Base-by-base conservation (phyloP, 192 early-diverging fungal species). In the Rhizophagus clarus region DNA sequence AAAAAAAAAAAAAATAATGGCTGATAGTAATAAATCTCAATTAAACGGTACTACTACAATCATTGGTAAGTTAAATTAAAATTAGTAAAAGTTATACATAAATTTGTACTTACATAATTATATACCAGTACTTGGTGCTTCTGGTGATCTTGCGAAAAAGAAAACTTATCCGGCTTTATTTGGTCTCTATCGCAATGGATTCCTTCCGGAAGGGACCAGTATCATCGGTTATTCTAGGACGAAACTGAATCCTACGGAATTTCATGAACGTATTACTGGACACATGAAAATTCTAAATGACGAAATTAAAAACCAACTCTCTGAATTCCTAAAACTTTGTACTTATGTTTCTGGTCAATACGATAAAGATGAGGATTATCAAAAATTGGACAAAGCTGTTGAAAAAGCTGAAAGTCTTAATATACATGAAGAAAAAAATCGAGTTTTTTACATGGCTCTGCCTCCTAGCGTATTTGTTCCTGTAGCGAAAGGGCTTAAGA, bases 101-200 rank as follows among this genome's bases (percentile, higher is more conserved):
- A 31, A 3, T 6, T 5, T 7, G 37, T 2, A 56, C 5, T 56
- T 71, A n/a, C 70, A 45, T 69, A 10, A 40, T 2, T 64, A 11
- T 61, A 11, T 37, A 17, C 51, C 66, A 91, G 94, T 96, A 15
- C 90, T 96, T 74, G 95, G 95, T 45, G 95, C 95, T 34, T 94
- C 93, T 20, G 97, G 97, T 71, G 97, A 99, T 84, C 91, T 99
- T 68, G 97, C 97, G 45, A 98, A 95, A 88, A 99, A 99, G 73
- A 99, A 99, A 88, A 98, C 97, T 34, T 99, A 92, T 84, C 97
- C 97, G 9, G 96, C 97, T 3, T 91, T 99, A 56, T 99, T 97
- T 88, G 95, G 95, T 61, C 92, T 98, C 63, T 98, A 92, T 88
- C 92, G 92, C 75, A 94, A 94, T 85, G 84, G 87, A 3, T 94